A percentile compares a stretch with the other conserved stretches of the same genome.
These are phyloP conservation scores for Solanum corneliomulleri DNA, from an alignment of 257 asterid species.

Conservation along the genomic window DNA sequence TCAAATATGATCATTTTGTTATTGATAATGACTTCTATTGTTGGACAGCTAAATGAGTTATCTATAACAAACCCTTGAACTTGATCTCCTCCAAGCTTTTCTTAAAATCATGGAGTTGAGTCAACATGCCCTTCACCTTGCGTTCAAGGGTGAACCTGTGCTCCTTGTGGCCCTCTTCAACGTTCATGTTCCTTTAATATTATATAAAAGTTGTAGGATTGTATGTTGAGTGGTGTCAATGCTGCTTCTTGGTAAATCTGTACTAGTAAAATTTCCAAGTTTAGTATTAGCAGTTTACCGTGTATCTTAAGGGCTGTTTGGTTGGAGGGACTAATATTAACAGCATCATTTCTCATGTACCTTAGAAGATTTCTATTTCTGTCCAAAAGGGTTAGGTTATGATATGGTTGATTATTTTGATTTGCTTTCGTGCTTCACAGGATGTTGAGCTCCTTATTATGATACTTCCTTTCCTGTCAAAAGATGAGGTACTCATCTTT, in stretches of 20 bases:
- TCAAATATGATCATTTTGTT: conserved; percentile 1
- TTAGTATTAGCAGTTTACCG: background rate
- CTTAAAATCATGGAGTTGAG: background rate
- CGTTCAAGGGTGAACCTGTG: background rate
- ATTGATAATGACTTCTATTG: background rate
- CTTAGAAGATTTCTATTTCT: background rate
- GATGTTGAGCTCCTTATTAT: conserved; percentile 76
- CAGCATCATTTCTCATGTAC: background rate
- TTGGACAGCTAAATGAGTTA: background rate
- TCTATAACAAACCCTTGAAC: background rate
- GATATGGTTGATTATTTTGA: background rate
- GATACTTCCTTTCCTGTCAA: conserved; percentile 72
- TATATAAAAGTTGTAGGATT: background rate
- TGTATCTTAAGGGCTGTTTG: background rate
- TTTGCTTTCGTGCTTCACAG: conserved; percentile 32
- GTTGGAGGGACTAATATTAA: background rate
- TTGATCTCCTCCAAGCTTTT: background rate
- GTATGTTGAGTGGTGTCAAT: background rate
- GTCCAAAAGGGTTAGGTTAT: background rate
- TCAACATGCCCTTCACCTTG: background rate
- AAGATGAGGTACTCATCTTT: conserved; percentile 60
- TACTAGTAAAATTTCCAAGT: background rate
- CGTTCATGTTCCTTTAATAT: background rate
- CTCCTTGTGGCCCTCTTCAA: background rate
- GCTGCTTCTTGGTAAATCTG: background rate